phyloP scores from a whole-genome alignment of 371 early-diverging fungal species.

The Thermomucor indicae-seudaticae region DNA sequence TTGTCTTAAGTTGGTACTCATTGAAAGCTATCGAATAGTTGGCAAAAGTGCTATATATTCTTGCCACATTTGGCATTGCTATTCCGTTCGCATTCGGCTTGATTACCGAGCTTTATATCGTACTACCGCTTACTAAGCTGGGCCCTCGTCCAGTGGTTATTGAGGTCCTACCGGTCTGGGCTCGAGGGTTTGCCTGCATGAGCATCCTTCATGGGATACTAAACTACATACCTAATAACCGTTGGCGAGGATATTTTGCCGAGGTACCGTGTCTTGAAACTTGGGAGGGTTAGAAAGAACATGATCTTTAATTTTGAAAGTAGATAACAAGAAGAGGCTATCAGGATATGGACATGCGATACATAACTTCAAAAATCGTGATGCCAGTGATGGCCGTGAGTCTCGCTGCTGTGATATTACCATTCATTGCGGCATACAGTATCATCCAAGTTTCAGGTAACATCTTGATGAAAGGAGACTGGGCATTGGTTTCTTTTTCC shows the following conservation, averaged over 20 bases:
- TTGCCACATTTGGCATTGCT: constrained; percentile 35
- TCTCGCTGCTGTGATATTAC: constrained; percentile 4
- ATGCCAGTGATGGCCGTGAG: constrained; percentile 1
- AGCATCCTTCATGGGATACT: constrained; percentile 12
- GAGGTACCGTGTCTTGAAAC: neutral
- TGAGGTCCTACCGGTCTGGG: constrained; percentile 29
- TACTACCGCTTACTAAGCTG: constrained; percentile 34
- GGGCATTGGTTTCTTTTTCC: neutral
- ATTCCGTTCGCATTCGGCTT: constrained; percentile 45
- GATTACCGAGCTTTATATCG: constrained; percentile 44
- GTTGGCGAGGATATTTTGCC: constrained; percentile 1
- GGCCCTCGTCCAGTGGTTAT: constrained; percentile 19
- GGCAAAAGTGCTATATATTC: constrained; percentile 20
- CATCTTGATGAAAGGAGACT: neutral
- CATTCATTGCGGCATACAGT: constrained; percentile 1
- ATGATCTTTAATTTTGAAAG: too few relatives aligned
- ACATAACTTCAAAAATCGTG: constrained; percentile 5
- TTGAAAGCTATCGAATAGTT: neutral
- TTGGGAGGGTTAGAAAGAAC: too few relatives aligned
- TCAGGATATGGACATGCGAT: constrained; percentile 4
- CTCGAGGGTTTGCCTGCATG: constrained; percentile 12
- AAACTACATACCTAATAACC: constrained; percentile 6
- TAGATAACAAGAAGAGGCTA: too few relatives aligned
- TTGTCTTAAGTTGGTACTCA: neutral
- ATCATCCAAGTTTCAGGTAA: constrained; percentile 9